phyloP scores from a whole-genome alignment of 176 grass and related monocot genomes.

The Oryza glaberrima region DNA sequence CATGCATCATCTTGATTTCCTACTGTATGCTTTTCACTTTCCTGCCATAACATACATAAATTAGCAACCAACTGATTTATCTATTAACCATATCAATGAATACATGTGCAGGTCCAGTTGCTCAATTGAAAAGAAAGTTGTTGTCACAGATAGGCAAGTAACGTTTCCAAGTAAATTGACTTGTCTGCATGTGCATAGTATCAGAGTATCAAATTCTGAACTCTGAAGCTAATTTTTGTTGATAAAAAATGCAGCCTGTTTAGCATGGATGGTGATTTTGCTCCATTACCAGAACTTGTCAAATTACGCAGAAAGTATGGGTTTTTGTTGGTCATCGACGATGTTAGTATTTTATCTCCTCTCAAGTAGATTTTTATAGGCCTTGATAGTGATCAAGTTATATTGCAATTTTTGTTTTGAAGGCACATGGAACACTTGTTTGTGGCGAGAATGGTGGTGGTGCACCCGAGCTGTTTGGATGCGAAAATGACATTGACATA shows the following conservation, averaged over 20 bases:
- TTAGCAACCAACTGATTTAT: neutral
- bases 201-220: constrained; percentile 14
- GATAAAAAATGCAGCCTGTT: constrained; percentile 69
- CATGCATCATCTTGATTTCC: constrained; percentile 71
- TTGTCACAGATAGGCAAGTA: constrained; percentile 83
- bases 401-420: constrained; percentile 31
- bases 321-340: constrained; percentile 93
- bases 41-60: constrained; percentile 5
- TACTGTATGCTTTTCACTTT: constrained; percentile 65
- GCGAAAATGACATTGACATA: constrained; percentile 84
- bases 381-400: constrained; percentile 20
- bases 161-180: neutral
- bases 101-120: constrained; percentile 62
- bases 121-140: constrained; percentile 76
- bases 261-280: constrained; percentile 98
- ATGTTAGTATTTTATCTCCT: constrained; percentile 64
- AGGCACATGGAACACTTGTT: constrained; percentile 90
- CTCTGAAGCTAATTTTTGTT: constrained; percentile 30
- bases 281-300: constrained; percentile 73
- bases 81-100: neutral
- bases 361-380: constrained; percentile 1
- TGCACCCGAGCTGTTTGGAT: constrained; percentile 63
- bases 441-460: constrained; percentile 90
- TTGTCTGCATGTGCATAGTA: neutral
- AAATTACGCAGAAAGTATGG: constrained; percentile 72